Evolutionary conservation across 2,329 filamentous ascomycete genomes (phyloP), one percentile per base, ranked within the genome.

Genomic region (Metarhizium album): DNA sequence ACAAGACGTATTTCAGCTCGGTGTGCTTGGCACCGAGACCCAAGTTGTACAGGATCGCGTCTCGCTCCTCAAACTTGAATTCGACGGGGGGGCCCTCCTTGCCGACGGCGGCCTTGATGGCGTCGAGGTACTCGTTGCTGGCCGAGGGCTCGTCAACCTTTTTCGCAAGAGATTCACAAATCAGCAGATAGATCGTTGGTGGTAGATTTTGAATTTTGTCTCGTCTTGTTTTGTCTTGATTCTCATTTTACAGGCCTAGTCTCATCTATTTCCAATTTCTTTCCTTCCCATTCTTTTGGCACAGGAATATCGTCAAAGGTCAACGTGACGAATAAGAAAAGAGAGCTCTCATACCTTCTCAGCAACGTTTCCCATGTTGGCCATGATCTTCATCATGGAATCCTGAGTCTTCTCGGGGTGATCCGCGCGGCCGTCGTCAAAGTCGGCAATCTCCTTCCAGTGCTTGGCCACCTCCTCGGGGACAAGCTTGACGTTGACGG

Each of bases 21-120:
- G 81, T 89, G 59, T 87, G 83, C 76, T 95, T 96, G 57, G 91
- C 90, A 52, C 93, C 93, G 54, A 98, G 70, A 53, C 91, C 91
- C 42, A 98, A 78, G 72, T 96, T 97, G 79, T 98, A 98, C 46
- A 98, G 84, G 61, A 95, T 93, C 47, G 86, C 77, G 67, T 98
- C 93, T 60, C 83, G 84, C 64, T 97, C 90, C 57, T 84, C 82
- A 64, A 90, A 97, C 55, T 76, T 78, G 72, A 87, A 97, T 61
- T 86, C 80, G 50, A 87, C 88, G 48, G 86, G 85, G 42, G 67
- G 64, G 37, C 85, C 75, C 66, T 90, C 79, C 46, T 83, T 76
- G 61, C 82, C 79, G 72, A 90, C 84, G 31, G 87, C 86, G 59
- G 79, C 75, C 62, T 86, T 80, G 62, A 96, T 96, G 61, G 83